These are phyloP conservation scores for Colletotrichum filicis DNA, from an alignment of 2,329 filamentous ascomycete genomes.

Conservation along the genomic window DNA sequence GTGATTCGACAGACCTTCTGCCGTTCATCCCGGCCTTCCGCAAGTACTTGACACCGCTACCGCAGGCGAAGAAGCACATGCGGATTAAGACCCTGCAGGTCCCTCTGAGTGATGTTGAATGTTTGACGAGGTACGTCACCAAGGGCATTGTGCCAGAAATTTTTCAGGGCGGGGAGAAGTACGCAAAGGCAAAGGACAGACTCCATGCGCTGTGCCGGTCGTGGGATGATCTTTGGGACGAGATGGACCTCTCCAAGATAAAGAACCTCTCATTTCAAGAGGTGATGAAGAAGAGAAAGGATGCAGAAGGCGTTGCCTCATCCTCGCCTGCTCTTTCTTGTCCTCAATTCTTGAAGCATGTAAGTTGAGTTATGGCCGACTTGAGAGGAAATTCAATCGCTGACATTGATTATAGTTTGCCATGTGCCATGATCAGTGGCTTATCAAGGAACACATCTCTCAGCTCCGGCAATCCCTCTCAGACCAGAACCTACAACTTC, in stretches of 20 bases:
- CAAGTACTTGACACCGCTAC: conserved; percentile 73
- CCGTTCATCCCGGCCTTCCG: conserved; percentile 83
- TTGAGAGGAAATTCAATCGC: conserved; percentile 12
- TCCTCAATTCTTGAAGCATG: conserved; percentile 86
- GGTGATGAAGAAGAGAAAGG: conserved; percentile 76
- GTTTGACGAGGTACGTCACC: conserved; percentile 77
- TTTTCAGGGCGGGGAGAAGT: conserved; percentile 62
- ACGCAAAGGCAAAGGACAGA: conserved; percentile 70
- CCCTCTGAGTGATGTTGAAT: conserved; percentile 83
- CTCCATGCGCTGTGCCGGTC: conserved; percentile 75
- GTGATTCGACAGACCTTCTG: conserved; percentile 85
- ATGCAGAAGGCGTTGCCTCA: conserved; percentile 71
- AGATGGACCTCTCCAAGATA: conserved; percentile 83
- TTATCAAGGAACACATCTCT: conserved; percentile 92
- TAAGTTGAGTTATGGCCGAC: conserved; percentile 58
- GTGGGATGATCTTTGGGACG: conserved; percentile 85
- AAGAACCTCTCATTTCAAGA: conserved; percentile 87
- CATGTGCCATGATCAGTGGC: conserved; percentile 97
- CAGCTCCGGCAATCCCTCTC: conserved; percentile 90
- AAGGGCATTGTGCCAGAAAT: conserved; percentile 70
- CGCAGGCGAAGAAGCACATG: conserved; percentile 74
- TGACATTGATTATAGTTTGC: conserved; percentile 75
- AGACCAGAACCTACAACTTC: conserved; percentile 93
- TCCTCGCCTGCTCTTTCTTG: conserved; percentile 76
- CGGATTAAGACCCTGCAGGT: conserved; percentile 76